Base-by-base conservation (phyloP, 306 rosid species). In the Prunus dulcis region DNA sequence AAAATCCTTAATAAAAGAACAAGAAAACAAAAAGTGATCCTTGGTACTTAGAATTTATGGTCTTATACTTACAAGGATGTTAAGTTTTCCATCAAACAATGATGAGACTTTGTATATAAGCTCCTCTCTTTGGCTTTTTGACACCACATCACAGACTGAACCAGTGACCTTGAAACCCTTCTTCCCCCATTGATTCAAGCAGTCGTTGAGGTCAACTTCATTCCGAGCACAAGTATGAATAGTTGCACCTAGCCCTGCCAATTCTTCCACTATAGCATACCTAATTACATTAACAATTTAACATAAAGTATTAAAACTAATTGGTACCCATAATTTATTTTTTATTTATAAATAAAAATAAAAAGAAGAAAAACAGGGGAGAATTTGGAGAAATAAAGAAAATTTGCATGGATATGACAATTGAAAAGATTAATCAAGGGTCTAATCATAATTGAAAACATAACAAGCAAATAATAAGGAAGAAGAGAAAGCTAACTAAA, bases 211-310 rank as follows among this genome's bases (percentile, higher is more conserved):
- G 1, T 68, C 28, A 20, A 45, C 23, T 67, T 74, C 70, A 0
- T 69, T 70, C 14, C 83, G 27, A 10, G 71, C 12, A 23, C 83
- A 78, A 6, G 83, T 74, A 62, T 74, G 76, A 19, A 82, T 47
- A 12, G 5, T 68, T 18, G 83, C 83, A 43, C 80, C 83, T 13
- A 82, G 13, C 17, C 70, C 80, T 0, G 80, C 77, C 74, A 82
- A 32, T 78, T 78, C 86, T 63, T 78, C 83, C 69, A 79, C 86
- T n/a, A 82, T n/a, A 11, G 82, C 85, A 17, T 67, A 62, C 67
- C 85, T 82, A 53, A 25, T 27, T 11, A 79, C 72, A 15, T 23
- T 3, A 75, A 30, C 13, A n/a, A n/a, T 56, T 56, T 22, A 56
- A n/a, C 2, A 22, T 17, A 9, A 32, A 50, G 23, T 23, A 3